Conservation (phyloP, 805 yeast species). For the Teunomyces panamensis region DNA sequence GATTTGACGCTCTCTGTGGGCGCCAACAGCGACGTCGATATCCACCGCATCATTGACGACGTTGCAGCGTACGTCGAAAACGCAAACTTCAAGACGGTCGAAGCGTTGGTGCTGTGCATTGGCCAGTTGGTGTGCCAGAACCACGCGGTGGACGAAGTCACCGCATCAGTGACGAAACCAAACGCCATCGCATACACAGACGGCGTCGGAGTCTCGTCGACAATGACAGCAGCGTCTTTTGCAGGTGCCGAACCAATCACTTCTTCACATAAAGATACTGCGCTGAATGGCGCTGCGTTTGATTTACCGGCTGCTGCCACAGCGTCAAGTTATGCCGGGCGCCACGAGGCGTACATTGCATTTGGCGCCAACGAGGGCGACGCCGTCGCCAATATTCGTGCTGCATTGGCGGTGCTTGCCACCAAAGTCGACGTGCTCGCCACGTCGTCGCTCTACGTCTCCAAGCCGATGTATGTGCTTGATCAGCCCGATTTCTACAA, state of each 20-base stretch:
- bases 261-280: too few species aligned
- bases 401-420: slow-evolving; percentile 50
- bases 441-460: slow-evolving; percentile 78
- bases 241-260: slow-evolving; percentile 18
- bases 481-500: slow-evolving; percentile 82
- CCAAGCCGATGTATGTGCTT: slow-evolving; percentile 87
- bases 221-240: slow-evolving; percentile 45
- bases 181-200: slow-evolving; percentile 83
- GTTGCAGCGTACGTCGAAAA: slow-evolving; percentile 63
- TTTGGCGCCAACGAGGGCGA: slow-evolving; percentile 89
- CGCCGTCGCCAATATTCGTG: slow-evolving; percentile 56
- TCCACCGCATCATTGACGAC: slow-evolving; percentile 43
- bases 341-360: slow-evolving; percentile 59
- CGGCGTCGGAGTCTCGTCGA: slow-evolving; percentile 84
- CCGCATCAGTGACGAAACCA: slow-evolving; percentile 75
- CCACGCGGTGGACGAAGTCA: slow-evolving; percentile 35
- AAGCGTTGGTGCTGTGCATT: slow-evolving; percentile 77
- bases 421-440: slow-evolving; percentile 45
- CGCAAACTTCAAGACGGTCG: slow-evolving; percentile 89
- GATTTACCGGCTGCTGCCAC: slow-evolving; percentile 31
- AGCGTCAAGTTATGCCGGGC: slow-evolving; percentile 4
- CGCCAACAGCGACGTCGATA: slow-evolving; percentile 31
- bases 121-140: slow-evolving; percentile 54
- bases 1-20: slow-evolving; percentile 33
- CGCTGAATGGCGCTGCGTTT: slow-evolving; percentile 12